phyloP scores from a whole-genome alignment of 2,329 filamentous ascomycete species.

The Pseudogymnoascus sp. region DNA sequence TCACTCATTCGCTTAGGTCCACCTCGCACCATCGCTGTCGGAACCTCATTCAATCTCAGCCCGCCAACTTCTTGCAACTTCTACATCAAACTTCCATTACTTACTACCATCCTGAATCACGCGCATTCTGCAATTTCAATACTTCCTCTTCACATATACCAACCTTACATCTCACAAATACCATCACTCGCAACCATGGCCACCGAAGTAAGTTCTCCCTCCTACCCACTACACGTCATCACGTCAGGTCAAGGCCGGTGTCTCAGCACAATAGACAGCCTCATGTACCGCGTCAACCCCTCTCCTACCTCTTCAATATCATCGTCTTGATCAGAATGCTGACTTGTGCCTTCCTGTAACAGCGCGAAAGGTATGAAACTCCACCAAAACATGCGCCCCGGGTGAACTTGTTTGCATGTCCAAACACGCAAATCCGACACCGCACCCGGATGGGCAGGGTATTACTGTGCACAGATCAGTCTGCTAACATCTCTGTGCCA shows the following conservation, averaged over 20 bases:
- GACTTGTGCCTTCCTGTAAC: conserved; percentile 14
- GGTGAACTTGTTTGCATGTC: conserved; percentile 11
- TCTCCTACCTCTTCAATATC: neutral
- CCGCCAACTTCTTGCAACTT: conserved; percentile 5
- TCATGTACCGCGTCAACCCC: conserved; percentile 20
- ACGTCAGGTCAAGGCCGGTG: neutral
- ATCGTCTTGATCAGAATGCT: conserved; percentile 15
- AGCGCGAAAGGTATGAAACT: conserved; percentile 28
- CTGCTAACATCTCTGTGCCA: neutral
- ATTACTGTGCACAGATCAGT: neutral
- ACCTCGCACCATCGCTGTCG: conserved; percentile 3
- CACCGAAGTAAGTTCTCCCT: conserved; percentile 27
- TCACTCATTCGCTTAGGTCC: conserved; percentile 4
- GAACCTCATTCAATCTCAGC: conserved; percentile 9
- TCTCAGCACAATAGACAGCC: conserved; percentile 8
- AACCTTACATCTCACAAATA: neutral
- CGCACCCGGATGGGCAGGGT: neutral
- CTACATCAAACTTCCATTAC: neutral
- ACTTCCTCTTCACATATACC: neutral
- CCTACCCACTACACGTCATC: conserved; percentile 11
- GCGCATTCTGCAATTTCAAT: neutral
- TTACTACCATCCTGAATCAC: conserved; percentile 5
- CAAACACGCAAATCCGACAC: conserved; percentile 16
- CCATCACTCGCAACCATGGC: conserved; percentile 22
- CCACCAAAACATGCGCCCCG: conserved; percentile 1